Evolutionary conservation across 1,284 basidiomycete species (phyloP).

Genomic region (Moesziomyces globuligerus): DNA sequence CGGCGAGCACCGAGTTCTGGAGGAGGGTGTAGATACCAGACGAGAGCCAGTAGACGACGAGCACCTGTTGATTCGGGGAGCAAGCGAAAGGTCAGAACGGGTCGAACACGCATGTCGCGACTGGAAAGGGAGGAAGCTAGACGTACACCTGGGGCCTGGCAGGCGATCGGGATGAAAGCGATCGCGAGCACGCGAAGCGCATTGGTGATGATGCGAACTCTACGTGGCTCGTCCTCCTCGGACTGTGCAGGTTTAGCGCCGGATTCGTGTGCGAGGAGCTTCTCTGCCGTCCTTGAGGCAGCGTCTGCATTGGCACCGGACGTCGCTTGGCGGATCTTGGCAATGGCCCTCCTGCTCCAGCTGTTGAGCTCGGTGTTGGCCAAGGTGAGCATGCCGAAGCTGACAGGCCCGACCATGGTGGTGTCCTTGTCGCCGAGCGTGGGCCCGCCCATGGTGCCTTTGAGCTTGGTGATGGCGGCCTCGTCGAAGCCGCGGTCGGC

Average conservation of each 20-base stretch:
- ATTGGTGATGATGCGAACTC: constrained; percentile 73
- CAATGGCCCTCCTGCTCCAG: constrained; percentile 48
- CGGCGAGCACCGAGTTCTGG: constrained; percentile 77
- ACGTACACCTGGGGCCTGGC: constrained; percentile 80
- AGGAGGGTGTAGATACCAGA: constrained; percentile 81
- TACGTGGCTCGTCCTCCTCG: constrained; percentile 41
- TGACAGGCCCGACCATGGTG: constrained; percentile 59
- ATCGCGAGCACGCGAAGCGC: constrained; percentile 75
- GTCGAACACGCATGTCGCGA: too few relatives aligned
- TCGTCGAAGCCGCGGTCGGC: constrained; percentile 59
- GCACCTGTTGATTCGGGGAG: constrained; percentile 71
- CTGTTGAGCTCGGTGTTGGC: constrained; percentile 59
- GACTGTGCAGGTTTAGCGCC: not conserved
- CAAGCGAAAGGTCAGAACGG: not conserved
- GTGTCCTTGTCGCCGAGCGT: constrained; percentile 57
- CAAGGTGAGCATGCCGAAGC: constrained; percentile 58
- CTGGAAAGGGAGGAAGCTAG: too few relatives aligned
- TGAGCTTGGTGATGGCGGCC: constrained; percentile 42
- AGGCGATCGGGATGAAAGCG: constrained; percentile 78
- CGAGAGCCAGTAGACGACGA: constrained; percentile 84
- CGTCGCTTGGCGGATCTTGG: constrained; percentile 25
- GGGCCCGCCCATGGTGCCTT: constrained; percentile 56
- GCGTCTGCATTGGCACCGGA: constrained; percentile 19
- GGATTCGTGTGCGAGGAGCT: constrained; percentile 6
- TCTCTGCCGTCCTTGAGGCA: constrained; percentile 26